These are phyloP conservation scores for Angomonas ambiguus DNA, from an alignment of 208 protist species.

Conservation along the genomic window DNA sequence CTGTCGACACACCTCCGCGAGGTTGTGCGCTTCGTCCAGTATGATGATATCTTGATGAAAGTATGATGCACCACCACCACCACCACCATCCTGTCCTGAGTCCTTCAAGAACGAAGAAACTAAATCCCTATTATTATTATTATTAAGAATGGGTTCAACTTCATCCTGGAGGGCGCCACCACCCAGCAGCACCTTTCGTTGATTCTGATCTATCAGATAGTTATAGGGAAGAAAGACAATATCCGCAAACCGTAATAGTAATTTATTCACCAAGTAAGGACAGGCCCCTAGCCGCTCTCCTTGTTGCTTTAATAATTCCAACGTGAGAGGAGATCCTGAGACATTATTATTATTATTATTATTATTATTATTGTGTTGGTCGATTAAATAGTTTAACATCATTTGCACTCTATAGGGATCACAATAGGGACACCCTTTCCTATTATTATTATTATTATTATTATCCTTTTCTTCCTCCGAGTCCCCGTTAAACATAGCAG, in stretches of 20 bases:
- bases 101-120: too few relatives aligned
- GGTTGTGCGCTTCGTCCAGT: constrained; percentile 96
- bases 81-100: too few relatives aligned
- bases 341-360: constrained; percentile 21
- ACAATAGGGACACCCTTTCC: constrained; percentile 31
- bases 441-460: constrained; percentile 12
- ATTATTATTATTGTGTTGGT: constrained; percentile 5
- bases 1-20: constrained; percentile 90
- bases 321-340: constrained; percentile 19
- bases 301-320: constrained; percentile 47
- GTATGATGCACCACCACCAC: constrained; percentile 23
- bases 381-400: constrained; percentile 18
- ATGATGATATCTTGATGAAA: constrained; percentile 85
- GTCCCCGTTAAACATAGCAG: too few relatives aligned
- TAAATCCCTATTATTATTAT: neutral
- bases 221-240: constrained; percentile 82
- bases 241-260: constrained; percentile 61
- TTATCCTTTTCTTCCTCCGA: too few relatives aligned
- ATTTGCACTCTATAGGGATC: constrained; percentile 20
- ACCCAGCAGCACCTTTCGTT: constrained; percentile 60
- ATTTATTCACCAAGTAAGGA: constrained; percentile 69
- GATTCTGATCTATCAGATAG: constrained; percentile 63
- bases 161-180: constrained; percentile 36
- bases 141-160: constrained; percentile 5
- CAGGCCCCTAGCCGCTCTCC: constrained; percentile 61